Base-by-base conservation (phyloP, 371 early-diverging fungal genomes). In the Saksenaea oblongispora region DNA sequence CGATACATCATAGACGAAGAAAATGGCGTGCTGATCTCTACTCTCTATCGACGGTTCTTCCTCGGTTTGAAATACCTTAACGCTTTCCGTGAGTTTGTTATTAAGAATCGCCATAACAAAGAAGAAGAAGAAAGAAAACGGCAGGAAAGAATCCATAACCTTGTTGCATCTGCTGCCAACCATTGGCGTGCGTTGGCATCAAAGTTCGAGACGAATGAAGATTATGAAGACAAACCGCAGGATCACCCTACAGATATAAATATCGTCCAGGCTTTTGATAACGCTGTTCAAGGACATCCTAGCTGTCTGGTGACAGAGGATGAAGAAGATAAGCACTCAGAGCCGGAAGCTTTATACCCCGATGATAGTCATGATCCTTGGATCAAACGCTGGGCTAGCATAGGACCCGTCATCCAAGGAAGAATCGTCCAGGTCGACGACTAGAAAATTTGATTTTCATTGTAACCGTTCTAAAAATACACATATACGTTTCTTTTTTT, bases 51-150 rank as follows among this genome's bases (percentile, higher is more conserved):
- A 13, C 71, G 80, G 41, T 89, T 76, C 67, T 85, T 88, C 64
- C 63, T 78, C 15, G 87, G 87, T 4, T 71, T 88, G 36, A 85
- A 86, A 36, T 85, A 84, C 34, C 70, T 79, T 56, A 82, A 82
- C 58, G 82, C 86, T 0, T 63, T 78, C 28, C 70, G 65, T 5
- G 73, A 71, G 28, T 61, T 64, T 31, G 61, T 73, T 1, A 74
- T 76, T 36, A 64, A 71, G 54, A 55, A 61, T 2, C 60, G 70
- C 14, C 47, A 26, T 2, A 55, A 41, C 7, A 24, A 51, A 2
- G 56, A 57, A 11, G 39, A 54, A 10, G 58, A 70, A 5, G 64
- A 69, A 36, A 54, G 62, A 14, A 34, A 28, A 11, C 15, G 36
- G 15, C 53, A 61, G 34, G 54, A 54, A 34, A 53, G 58, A 1